Conservation (phyloP, 2,329 filamentous ascomycete genomes). For the Alternaria conjuncta region DNA sequence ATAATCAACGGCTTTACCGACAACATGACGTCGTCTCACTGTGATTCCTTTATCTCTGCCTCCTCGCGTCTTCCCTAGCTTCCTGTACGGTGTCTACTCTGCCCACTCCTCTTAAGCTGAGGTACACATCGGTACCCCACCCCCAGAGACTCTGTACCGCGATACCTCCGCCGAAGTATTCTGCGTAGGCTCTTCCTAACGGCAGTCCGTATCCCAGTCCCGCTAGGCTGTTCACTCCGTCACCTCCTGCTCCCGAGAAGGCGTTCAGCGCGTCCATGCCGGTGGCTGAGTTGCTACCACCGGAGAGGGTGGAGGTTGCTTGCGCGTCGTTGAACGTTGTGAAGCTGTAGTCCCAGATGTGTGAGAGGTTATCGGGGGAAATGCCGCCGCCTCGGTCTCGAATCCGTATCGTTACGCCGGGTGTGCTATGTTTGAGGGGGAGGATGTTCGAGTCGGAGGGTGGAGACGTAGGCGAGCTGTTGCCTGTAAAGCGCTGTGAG, state of each 20-base stretch:
- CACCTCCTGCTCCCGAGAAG: constrained; percentile 73
- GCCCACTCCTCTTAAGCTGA: constrained; percentile 67
- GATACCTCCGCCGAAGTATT: constrained; percentile 97
- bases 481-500: constrained; percentile 40
- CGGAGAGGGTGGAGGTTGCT: constrained; percentile 53
- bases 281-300: constrained; percentile 37
- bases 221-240: constrained; percentile 79
- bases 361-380: constrained; percentile 77
- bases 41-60: constrained; percentile 1
- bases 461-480: constrained; percentile 18
- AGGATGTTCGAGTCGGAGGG: constrained; percentile 49
- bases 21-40: neutral
- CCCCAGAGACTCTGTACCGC: constrained; percentile 94
- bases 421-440: constrained; percentile 60
- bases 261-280: constrained; percentile 73
- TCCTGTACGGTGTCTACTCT: constrained; percentile 40
- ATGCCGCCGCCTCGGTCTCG: constrained; percentile 96
- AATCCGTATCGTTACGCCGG: constrained; percentile 93
- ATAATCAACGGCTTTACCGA: neutral
- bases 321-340: constrained; percentile 84
- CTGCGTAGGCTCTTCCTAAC: constrained; percentile 88
- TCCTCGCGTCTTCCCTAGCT: constrained; percentile 1
- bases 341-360: constrained; percentile 97
- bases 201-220: constrained; percentile 93
- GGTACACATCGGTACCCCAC: constrained; percentile 79